Percentiles rank a stretch among this genome's conserved stretches.
These are phyloP conservation scores for Lobosporangium transversale DNA, from an alignment of 192 early-diverging fungal genomes.

Conservation along the genomic window DNA sequence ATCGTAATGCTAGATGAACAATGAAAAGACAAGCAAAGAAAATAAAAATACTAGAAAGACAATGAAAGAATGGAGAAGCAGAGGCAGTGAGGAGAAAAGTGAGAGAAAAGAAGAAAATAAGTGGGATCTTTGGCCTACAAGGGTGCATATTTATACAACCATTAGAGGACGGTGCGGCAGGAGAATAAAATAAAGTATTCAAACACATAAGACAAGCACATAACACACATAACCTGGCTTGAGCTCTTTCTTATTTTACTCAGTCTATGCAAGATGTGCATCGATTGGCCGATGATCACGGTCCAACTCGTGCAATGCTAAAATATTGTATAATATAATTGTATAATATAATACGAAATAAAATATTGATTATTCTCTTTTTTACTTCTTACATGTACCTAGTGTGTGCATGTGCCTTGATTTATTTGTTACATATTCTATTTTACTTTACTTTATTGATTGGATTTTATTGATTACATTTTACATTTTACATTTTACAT, in stretches of 20 bases:
- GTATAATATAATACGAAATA: not conserved
- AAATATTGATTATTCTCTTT: not conserved
- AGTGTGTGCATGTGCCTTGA: no score
- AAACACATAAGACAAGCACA: not conserved
- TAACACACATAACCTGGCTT: not conserved
- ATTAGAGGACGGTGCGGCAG: not conserved
- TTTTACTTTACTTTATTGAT: no score
- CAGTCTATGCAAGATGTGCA: not conserved
- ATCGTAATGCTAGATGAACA: not conserved
- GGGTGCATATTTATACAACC: conserved; percentile 1
- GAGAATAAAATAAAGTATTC: not conserved
- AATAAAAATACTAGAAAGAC: no score
- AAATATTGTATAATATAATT: not conserved
- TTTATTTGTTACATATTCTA: no score
- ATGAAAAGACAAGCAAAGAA: no score
- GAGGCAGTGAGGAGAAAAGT: not conserved
- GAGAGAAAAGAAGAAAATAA: not conserved
- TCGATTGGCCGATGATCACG: conserved; percentile 5
- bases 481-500: no score
- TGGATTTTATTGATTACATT: no score
- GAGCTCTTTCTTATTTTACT: conserved; percentile 3
- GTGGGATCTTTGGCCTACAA: conserved; percentile 2
- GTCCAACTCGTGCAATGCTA: not conserved
- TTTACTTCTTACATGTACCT: not conserved
- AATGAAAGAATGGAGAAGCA: not conserved